phyloP scores from a whole-genome alignment of 805 yeast species.

The Yarrowia divulgata region DNA sequence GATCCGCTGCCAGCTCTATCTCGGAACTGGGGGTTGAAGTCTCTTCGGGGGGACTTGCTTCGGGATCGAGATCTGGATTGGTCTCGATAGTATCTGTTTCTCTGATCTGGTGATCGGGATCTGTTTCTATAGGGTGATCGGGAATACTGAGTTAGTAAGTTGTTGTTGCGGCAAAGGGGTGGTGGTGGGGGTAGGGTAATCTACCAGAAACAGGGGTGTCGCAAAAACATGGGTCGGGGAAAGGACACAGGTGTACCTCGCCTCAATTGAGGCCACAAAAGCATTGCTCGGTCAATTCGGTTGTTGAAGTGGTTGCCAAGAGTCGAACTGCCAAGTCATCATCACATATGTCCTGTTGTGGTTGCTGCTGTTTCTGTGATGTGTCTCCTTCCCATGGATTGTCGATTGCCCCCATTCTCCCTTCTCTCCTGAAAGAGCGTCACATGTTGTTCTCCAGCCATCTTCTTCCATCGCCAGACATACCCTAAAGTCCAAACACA shows the following conservation, averaged over 20 bases:
- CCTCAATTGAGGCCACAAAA: not conserved
- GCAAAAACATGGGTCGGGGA: not conserved
- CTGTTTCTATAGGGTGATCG: slow-evolving; percentile 39
- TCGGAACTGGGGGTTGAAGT: slow-evolving; percentile 31
- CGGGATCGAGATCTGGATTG: slow-evolving; percentile 39
- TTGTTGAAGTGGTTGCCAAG: not conserved
- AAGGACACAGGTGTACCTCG: not conserved
- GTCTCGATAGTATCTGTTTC: slow-evolving; percentile 38
- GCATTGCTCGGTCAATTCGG: not conserved
- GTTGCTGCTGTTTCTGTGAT: not conserved
- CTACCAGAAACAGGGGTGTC: slow-evolving; percentile 1
- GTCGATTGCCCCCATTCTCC: not conserved
- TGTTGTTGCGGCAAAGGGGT: not conserved
- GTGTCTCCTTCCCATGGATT: not conserved
- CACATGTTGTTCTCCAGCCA: slow-evolving; percentile 5
- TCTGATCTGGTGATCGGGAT: slow-evolving; percentile 37
- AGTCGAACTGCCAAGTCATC: not conserved
- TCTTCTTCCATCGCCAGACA: slow-evolving; percentile 1
- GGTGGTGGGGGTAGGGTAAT: not conserved
- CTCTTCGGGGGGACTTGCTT: slow-evolving; percentile 38
- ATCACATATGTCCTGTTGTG: not conserved
- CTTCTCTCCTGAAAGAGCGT: slow-evolving; percentile 1
- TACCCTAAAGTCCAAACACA: slow-evolving; percentile 38
- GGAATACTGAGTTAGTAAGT: slow-evolving; percentile 35
- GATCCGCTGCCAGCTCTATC: slow-evolving; percentile 33